Base-by-base conservation (phyloP, 805 yeast species). In the Teunomyces kruisii region DNA sequence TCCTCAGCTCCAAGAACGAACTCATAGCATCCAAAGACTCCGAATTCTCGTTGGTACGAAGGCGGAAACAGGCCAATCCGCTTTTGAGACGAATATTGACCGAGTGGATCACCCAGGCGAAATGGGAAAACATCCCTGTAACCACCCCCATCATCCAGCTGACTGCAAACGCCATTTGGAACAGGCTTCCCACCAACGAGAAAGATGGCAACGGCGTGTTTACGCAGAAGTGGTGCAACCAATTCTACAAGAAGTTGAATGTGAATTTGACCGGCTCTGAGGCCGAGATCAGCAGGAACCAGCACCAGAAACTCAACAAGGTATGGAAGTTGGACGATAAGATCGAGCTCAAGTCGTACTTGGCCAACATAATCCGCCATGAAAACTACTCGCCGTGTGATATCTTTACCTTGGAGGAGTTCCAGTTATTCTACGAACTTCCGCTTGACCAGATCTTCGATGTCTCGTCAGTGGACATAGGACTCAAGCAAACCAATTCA, bases 41-140 rank as follows among this genome's bases (percentile, higher is more conserved):
- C 49, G 85, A 72, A 59, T 79, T 72, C 61, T 75, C 58, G 62
- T 66, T 73, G 48, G 75, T 76, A 9, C 58, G 82, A 43, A 62
- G 85, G 43, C 61, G 86, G 29, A 80, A 78, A 45, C 79, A 79
- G n/a, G 61, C 74, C 39, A 80, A 80, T 51, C 75, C 79, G 9
- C 57, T 83, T 17, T 68, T 83, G 10, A 62, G 86, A 30, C 73
- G 75, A 38, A 80, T 83, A n/a, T 59, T 83, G 35, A 75, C 80
- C n/a, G 87, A 83, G 57, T 83, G 87, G 87, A 78, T 82, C 32
- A 74, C 83, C 0, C 87, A 82, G 56, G 79, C 83, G 17, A 75
- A 76, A 2, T 83, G 88, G 87, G 83, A 80, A 55, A 78, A 75
- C 39, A 79, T 81, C 29, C 86, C 87, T 2, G 75, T 82, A 2